Evolutionary conservation across 495 filamentous ascomycete species (phyloP).

Genomic region (Wilcoxina mikolae): DNA sequence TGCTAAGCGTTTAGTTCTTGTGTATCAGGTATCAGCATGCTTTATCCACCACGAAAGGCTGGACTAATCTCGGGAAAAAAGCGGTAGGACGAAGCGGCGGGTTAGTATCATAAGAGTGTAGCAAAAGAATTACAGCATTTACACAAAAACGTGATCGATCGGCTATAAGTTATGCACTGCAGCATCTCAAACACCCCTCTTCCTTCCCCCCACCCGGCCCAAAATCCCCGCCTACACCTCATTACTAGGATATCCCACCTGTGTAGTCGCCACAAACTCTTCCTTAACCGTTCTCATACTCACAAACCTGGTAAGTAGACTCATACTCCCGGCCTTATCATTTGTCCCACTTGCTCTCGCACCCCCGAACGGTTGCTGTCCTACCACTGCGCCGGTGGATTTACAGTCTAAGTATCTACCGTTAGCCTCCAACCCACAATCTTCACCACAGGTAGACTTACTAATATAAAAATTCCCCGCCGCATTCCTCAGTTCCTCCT

Average conservation of each 20-base stretch:
- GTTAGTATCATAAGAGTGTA: no score
- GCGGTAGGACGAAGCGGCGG: no score
- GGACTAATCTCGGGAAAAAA: no score
- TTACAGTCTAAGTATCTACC: conserved; percentile 49
- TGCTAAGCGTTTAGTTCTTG: no score
- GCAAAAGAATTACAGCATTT: no score
- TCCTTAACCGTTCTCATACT: conserved; percentile 79
- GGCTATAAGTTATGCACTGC: no score
- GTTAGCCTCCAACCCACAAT: neutral
- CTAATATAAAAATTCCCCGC: conserved; percentile 85
- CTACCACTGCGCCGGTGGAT: conserved; percentile 80
- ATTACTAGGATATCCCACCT: conserved; percentile 73
- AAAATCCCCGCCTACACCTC: no score
- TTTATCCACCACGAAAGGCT: no score
- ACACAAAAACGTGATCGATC: no score
- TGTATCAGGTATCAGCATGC: no score
- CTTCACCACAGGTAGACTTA: conserved; percentile 17
- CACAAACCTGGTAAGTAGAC: conserved; percentile 63
- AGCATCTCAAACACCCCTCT: no score
- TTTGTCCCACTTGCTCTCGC: conserved; percentile 76
- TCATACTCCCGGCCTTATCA: conserved; percentile 75
- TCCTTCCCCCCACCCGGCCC: no score
- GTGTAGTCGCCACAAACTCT: conserved; percentile 56
- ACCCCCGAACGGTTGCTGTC: conserved; percentile 85
- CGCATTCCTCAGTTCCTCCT: conserved; percentile 58